Percentiles rank a stretch among this genome's conserved stretches.
Conservation (phyloP, 495 filamentous ascomycete species). For the Chaetomidium leptoderma region DNA sequence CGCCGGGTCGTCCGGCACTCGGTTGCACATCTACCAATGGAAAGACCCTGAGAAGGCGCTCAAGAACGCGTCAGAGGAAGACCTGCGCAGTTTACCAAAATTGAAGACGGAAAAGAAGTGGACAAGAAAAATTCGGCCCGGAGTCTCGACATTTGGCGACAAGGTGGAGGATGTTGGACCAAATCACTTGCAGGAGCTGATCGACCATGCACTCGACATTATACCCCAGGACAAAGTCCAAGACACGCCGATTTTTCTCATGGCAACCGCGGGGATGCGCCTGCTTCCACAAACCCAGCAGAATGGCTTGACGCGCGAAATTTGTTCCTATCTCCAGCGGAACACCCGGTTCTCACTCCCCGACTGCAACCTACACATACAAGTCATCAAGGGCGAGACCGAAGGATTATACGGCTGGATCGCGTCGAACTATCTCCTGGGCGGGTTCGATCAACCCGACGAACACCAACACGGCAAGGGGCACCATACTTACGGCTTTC, state of each 20-base stretch:
- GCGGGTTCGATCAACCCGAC: slow-evolving; percentile 81
- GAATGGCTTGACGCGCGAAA: slow-evolving; percentile 63
- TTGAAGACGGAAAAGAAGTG: slow-evolving; percentile 79
- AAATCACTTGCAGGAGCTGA: slow-evolving; percentile 70
- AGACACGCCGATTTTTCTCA: slow-evolving; percentile 87
- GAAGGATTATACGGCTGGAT: slow-evolving; percentile 99
- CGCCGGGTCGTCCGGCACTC: slow-evolving; percentile 72
- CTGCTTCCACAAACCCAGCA: slow-evolving; percentile 72
- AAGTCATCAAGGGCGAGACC: slow-evolving; percentile 94
- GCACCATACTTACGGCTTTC: slow-evolving; percentile 94
- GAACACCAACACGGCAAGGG: slow-evolving; percentile 71
- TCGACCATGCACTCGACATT: slow-evolving; percentile 76
- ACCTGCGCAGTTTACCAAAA: slow-evolving; percentile 68
- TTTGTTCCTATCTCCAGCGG: slow-evolving; percentile 76
- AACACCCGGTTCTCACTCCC: slow-evolving; percentile 82
- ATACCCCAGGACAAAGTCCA: slow-evolving; percentile 74
- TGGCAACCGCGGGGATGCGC: slow-evolving; percentile 96
- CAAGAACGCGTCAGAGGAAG: slow-evolving; percentile 53
- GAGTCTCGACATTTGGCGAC: slow-evolving; percentile 84
- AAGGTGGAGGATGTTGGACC: slow-evolving; percentile 70
- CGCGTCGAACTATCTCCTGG: slow-evolving; percentile 93
- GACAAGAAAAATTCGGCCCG: slow-evolving; percentile 90
- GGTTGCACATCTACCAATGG: slow-evolving; percentile 92
- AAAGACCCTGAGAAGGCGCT: slow-evolving; percentile 66
- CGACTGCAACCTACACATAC: slow-evolving; percentile 85